Base-by-base conservation (phyloP, 1,284 basidiomycete genomes). In the Sanguinoderma infundibulare region DNA sequence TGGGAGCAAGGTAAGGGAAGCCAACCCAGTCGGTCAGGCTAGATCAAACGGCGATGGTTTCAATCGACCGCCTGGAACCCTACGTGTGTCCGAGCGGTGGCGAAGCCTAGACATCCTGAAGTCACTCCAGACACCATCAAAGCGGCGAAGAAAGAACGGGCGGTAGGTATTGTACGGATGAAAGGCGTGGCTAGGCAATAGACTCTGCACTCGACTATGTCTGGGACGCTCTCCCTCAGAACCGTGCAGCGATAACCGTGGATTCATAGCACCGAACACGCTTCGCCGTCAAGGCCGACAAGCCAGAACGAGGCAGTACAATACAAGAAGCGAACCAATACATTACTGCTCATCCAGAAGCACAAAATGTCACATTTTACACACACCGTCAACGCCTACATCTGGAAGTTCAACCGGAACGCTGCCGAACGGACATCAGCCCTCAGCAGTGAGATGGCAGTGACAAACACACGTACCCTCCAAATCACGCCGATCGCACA, bases 401-500 rank as follows among this genome's bases (percentile, higher is more conserved):
- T 63, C 50, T 64, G 64, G 60, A 68, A 69, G 59, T 70, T 70
- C 49, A 72, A 53, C 15, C 66, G 67, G 65, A 72, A 72, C 15
- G 67, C 70, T 70, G 59, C 17, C 20, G 22, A 26, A 46, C 17
- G 26, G 39, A 36, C 24, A 50, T 51, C 30, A 53, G 39, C 42
- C 24, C 28, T 30, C 28, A 22, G 35, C 49, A 5, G 5, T n/a
- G 24, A 34, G 4, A 5, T 5, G 28, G 24, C 14, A 22, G 10
- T 30, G 53, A 28, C 26, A 35, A 14, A 7, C 24, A 35, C n/a
- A 66, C 81, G 58, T 67, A 92, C 92, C 87, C 67, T 91, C 86
- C n/a, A 95, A 76, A 73, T 95, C 87, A 63, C 81, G 83, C 40
- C 73, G 73, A 65, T 91, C 89, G 69, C 92, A 94, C 40, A 91